phyloP scores from a whole-genome alignment of 257 asterid species.

The Lithospermum erythrorhizon region DNA sequence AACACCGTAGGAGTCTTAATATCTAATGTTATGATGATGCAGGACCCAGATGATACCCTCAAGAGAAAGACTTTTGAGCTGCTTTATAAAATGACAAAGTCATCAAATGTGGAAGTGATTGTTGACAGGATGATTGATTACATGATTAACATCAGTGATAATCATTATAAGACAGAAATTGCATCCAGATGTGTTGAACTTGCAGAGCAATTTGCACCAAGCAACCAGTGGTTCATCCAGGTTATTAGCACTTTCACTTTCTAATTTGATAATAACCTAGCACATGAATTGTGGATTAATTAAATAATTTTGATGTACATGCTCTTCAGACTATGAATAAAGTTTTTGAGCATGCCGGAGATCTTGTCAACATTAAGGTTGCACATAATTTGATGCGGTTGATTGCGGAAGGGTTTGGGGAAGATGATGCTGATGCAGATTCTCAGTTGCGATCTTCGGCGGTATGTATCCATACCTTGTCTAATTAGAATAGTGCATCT shows the following conservation, averaged over 20 bases:
- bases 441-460: constrained; percentile 95
- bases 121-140: constrained; percentile 93
- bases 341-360: constrained; percentile 98
- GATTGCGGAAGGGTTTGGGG: constrained; percentile 97
- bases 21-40: constrained; percentile 11
- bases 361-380: constrained; percentile 77
- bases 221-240: constrained; percentile 99
- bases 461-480: constrained; percentile 41
- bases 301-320: constrained; percentile 13
- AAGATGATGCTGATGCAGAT: constrained; percentile 76
- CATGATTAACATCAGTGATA: constrained; percentile 85
- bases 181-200: constrained; percentile 99
- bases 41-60: constrained; percentile 98
- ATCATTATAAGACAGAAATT: constrained; percentile 92
- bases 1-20: neutral
- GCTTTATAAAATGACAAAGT: constrained; percentile 94
- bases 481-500: constrained; percentile 4
- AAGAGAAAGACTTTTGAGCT: constrained; percentile 96
- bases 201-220: constrained; percentile 96
- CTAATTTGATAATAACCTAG: constrained; percentile 10
- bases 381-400: constrained; percentile 94
- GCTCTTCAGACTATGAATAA: constrained; percentile 84
- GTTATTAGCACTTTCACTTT: constrained; percentile 23
- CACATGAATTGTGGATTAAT: constrained; percentile 4
- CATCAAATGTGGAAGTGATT: constrained; percentile 97